Conservation (phyloP, 2,329 filamentous ascomycete species). For the Macrophomina phaseolina region DNA sequence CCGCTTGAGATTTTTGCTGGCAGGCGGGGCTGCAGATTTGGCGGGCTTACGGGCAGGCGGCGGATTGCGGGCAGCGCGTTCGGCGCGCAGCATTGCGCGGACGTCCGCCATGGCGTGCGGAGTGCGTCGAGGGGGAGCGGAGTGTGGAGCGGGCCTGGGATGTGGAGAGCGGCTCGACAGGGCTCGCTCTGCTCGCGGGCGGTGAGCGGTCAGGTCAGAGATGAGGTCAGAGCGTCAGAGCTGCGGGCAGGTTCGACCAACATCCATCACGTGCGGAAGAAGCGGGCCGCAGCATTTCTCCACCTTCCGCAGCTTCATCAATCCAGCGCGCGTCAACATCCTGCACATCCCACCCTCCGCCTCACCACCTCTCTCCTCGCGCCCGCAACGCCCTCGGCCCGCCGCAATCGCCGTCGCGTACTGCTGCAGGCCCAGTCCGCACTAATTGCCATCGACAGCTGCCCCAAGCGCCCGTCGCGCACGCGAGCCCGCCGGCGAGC, state of each 20-base stretch:
- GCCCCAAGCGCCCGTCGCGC: slow-evolving; percentile 1
- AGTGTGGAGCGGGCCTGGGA: not conserved
- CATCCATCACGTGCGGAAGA: not conserved
- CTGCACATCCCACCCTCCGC: slow-evolving; percentile 16
- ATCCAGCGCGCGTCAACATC: slow-evolving; percentile 20
- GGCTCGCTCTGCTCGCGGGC: slow-evolving; percentile 2
- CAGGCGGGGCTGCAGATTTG: slow-evolving; percentile 39
- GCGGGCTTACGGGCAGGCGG: slow-evolving; percentile 36
- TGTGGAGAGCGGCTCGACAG: slow-evolving; percentile 8
- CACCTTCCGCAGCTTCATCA: slow-evolving; percentile 16
- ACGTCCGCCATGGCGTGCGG: slow-evolving; percentile 44
- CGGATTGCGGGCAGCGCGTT: slow-evolving; percentile 41
- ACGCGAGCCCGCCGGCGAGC: slow-evolving; percentile 17
- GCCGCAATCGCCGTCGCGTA: slow-evolving; percentile 11
- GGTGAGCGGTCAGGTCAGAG: not conserved
- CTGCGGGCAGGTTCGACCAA: not conserved
- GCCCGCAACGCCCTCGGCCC: slow-evolving; percentile 15
- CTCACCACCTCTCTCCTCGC: not conserved
- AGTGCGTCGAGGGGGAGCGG: not conserved
- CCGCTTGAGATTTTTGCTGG: slow-evolving; percentile 40
- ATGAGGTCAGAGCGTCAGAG: not conserved
- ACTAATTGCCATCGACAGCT: slow-evolving; percentile 17
- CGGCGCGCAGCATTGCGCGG: slow-evolving; percentile 45
- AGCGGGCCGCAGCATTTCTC: slow-evolving; percentile 16
- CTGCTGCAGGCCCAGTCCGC: slow-evolving; percentile 3